Evolutionary conservation across 2,329 filamentous ascomycete species (phyloP).

Genomic region (Colletotrichum cereale): DNA sequence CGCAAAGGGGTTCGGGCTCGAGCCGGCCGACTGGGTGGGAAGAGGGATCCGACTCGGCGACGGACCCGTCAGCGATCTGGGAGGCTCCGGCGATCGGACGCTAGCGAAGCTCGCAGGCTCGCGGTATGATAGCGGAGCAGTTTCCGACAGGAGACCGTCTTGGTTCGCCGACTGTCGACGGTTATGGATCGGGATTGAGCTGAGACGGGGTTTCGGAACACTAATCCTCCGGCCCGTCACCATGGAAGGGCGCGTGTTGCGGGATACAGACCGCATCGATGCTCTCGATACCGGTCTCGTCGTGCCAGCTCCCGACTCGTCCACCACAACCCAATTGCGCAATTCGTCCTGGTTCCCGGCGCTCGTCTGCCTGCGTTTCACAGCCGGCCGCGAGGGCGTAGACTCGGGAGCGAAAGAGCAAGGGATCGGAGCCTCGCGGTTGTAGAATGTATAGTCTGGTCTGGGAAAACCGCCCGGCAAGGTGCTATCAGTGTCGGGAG

Average conservation of each 20-base stretch:
- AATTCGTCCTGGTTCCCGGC: constrained; percentile 65
- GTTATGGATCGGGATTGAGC: constrained; percentile 48
- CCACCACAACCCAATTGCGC: constrained; percentile 79
- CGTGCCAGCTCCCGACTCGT: constrained; percentile 48
- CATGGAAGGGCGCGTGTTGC: constrained; percentile 46
- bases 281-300: constrained; percentile 28
- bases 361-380: constrained; percentile 68
- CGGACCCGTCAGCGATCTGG: constrained; percentile 49
- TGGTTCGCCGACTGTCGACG: constrained; percentile 47
- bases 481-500: constrained; percentile 31
- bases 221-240: constrained; percentile 59
- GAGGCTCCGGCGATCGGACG: constrained; percentile 55
- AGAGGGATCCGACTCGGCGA: constrained; percentile 61
- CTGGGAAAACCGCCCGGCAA: constrained; percentile 45
- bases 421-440: constrained; percentile 46
- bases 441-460: constrained; percentile 47
- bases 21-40: constrained; percentile 43
- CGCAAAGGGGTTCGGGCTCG: constrained; percentile 43
- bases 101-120: constrained; percentile 61
- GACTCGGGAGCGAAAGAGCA: constrained; percentile 52
- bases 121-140: constrained; percentile 51
- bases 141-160: constrained; percentile 44
- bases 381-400: constrained; percentile 59
- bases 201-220: constrained; percentile 54
- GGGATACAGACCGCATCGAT: constrained; percentile 35